Percentiles rank a stretch among this genome's conserved stretches.
These are phyloP conservation scores for Bacterosira constricta DNA, from an alignment of 108 stramenopile genomes.

Conservation along the genomic window DNA sequence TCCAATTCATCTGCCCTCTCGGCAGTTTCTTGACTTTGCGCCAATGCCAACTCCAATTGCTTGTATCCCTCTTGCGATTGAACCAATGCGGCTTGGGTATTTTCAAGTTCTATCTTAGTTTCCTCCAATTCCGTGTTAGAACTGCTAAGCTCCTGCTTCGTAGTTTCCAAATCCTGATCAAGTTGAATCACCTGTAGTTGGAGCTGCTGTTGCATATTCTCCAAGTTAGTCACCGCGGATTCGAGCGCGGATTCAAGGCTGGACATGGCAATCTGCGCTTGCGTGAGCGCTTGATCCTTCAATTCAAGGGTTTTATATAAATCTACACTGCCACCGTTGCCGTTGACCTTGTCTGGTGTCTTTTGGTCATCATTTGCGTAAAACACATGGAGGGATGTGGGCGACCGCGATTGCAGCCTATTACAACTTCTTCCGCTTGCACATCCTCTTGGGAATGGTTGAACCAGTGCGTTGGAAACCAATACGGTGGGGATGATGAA, in stretches of 20 bases:
- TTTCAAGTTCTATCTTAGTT: constrained; percentile 2
- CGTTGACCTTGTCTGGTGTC: neutral
- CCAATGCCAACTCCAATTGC: constrained; percentile 18
- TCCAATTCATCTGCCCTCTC: constrained; percentile 18
- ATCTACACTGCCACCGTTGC: constrained; percentile 1
- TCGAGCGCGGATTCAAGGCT: constrained; percentile 36
- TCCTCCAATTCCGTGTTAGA: constrained; percentile 13
- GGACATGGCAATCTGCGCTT: constrained; percentile 41
- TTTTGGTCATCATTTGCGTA: neutral
- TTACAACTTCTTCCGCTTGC: neutral
- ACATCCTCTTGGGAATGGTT: neutral
- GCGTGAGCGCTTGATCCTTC: constrained; percentile 40
- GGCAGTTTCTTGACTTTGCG: constrained; percentile 7
- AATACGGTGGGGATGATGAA: neutral
- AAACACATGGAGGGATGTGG: neutral
- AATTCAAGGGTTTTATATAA: constrained; percentile 24
- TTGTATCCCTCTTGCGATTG: neutral
- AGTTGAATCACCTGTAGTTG: constrained; percentile 16
- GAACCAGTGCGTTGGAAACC: neutral
- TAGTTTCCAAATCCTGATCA: constrained; percentile 11
- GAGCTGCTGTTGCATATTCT: constrained; percentile 43
- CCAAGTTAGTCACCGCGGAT: constrained; percentile 36
- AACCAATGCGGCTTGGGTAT: constrained; percentile 9
- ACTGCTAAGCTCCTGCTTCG: constrained; percentile 3
- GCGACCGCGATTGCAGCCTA: neutral